Percentiles rank a stretch among this genome's conserved stretches.
These are phyloP conservation scores for Sarcocystis neurona DNA, from an alignment of 169 alveolate genomes.

Conservation along the genomic window DNA sequence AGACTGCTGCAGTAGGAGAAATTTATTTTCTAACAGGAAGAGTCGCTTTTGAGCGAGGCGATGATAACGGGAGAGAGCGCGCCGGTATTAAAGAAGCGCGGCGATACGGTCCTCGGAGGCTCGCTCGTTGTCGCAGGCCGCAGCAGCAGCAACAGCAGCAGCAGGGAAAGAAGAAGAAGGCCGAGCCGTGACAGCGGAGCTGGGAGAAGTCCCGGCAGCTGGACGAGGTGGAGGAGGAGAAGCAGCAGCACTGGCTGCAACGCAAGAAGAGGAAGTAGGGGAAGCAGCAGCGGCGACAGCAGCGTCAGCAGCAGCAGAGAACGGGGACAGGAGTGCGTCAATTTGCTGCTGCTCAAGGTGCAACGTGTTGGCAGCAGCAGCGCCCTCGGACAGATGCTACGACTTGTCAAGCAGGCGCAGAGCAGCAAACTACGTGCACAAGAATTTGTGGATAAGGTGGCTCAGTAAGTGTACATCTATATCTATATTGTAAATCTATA, in stretches of 20 bases:
- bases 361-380: constrained; percentile 20
- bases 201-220: too few relatives aligned
- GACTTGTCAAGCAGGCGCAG: constrained; percentile 44
- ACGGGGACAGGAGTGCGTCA: background rate
- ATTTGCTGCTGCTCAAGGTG: constrained; percentile 19
- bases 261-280: background rate
- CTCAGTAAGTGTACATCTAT: constrained; percentile 34
- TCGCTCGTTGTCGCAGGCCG: background rate
- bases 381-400: constrained; percentile 38
- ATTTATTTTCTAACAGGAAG: background rate
- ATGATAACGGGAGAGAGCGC: constrained; percentile 51
- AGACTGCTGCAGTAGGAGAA: background rate
- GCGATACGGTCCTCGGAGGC: constrained; percentile 48
- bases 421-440: constrained; percentile 26
- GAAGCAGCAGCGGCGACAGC: background rate
- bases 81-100: constrained; percentile 31
- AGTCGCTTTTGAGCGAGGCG: constrained; percentile 34
- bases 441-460: constrained; percentile 29
- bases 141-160: background rate
- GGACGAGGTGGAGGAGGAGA: too few relatives aligned
- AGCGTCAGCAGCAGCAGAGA: background rate
- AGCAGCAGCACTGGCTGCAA: too few relatives aligned
- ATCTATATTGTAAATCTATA: too few relatives aligned
- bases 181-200: too few relatives aligned
- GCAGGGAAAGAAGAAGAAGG: too few relatives aligned